Base-by-base conservation (phyloP, 176 grass and related monocot species). In the Bolboschoenus planiculmis region DNA sequence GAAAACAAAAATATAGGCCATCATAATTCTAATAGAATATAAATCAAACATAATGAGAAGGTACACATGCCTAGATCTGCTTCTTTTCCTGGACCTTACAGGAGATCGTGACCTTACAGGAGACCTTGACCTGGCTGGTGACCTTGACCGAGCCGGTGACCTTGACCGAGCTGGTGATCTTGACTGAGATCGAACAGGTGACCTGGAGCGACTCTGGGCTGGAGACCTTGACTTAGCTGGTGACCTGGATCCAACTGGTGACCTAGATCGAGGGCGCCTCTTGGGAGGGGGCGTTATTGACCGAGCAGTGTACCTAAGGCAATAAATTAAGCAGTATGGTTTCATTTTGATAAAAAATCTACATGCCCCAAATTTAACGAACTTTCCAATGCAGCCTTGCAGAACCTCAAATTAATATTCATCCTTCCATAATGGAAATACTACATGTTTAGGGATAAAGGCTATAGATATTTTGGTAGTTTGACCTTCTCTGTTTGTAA, bases 281-380 rank as follows among this genome's bases (percentile, higher is more conserved):
- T 83, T 83, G 6, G 81, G 85, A 64, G 94, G 97, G 29, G 97
- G 97, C 2, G 97, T 99, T 60, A 99, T 90, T 31, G 97, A 99
- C 35, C 93, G 88, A 13, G 93, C 92, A 76, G 97, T 99, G 87
- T 99, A 99, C 60, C 93, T 99, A 54, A 20, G 74, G 76, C 60
- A 29, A 88, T 33, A 56, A 86, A 1, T 42, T 75, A 63, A 44
- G 36, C 53, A 88, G 84, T 31, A 34, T 63, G 48, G 75, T 33
- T 14, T 77, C 29, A 77, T 26, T 31, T 39, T 1, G 6, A 50
- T 29, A 75, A n/a, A 11, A 72, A 72, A 26, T 72, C 39, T 14
- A 23, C n/a, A 23, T 72, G 3, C 67, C 27, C 20, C 44, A 72
- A 23, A 1, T 72, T 72, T 43, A 71, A 8, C 8, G 26, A 72